phyloP scores from a whole-genome alignment of 31 red algal genomes.

The Endocladia muricata region DNA sequence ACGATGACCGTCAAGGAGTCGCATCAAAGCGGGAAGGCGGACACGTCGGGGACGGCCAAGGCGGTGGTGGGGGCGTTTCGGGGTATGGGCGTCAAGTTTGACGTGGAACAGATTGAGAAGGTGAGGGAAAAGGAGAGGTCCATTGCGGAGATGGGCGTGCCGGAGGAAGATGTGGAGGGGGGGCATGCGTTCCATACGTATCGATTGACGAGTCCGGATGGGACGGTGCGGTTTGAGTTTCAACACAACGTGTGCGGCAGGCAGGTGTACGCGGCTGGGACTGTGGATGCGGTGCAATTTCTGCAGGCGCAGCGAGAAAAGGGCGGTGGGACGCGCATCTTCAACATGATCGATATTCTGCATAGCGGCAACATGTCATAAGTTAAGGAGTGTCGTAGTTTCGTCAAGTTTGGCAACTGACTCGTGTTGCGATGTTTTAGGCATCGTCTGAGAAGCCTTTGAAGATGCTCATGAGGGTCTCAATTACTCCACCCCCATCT shows the following conservation, averaged over 20 bases:
- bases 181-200: conserved; percentile 99
- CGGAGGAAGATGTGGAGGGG: conserved; percentile 48
- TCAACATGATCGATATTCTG: conserved; percentile 92
- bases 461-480: conserved; percentile 28
- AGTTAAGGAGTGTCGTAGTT: not conserved
- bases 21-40: conserved; percentile 89
- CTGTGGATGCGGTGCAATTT: conserved; percentile 92
- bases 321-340: conserved; percentile 39
- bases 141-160: conserved; percentile 68
- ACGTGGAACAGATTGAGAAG: conserved; percentile 71
- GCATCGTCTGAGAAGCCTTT: conserved; percentile 23
- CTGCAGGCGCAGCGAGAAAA: conserved; percentile 30
- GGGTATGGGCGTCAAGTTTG: conserved; percentile 52
- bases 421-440: not conserved
- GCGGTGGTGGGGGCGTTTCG: conserved; percentile 73
- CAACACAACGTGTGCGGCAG: conserved; percentile 96
- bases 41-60: conserved; percentile 97
- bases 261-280: conserved; percentile 90
- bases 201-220: conserved; percentile 85
- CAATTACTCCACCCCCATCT: conserved; percentile 24
- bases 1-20: conserved; percentile 80
- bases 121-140: conserved; percentile 61
- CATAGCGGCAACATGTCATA: conserved; percentile 77
- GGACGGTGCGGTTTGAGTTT: conserved; percentile 84
- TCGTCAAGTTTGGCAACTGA: not conserved